Evolutionary conservation across 495 filamentous ascomycete genomes (phyloP).

Genomic region (Neurospora cerealis): DNA sequence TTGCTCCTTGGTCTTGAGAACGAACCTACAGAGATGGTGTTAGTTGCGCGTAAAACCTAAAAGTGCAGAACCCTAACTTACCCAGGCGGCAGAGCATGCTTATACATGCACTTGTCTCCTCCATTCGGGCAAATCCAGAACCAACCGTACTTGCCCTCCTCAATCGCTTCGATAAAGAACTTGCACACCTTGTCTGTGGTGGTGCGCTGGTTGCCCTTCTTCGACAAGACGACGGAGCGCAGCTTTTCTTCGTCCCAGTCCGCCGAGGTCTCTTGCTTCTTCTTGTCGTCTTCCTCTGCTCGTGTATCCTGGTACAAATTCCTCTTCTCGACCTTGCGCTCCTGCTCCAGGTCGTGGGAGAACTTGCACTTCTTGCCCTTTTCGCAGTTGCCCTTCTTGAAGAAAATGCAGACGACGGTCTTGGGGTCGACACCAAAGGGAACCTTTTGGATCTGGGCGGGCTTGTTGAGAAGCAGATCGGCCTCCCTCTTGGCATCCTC

Average conservation of each 20-base stretch:
- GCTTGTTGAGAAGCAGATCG: conserved; percentile 80
- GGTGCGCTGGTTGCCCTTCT: conserved; percentile 93
- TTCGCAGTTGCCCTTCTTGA: conserved; percentile 92
- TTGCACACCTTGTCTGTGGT: conserved; percentile 99
- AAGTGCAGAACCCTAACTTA: conserved; percentile 32
- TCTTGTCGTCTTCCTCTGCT: conserved; percentile 62
- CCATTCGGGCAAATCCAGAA: conserved; percentile 98
- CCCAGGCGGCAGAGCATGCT: conserved; percentile 88
- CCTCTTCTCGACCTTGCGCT: conserved; percentile 87
- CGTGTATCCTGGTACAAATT: conserved; percentile 83
- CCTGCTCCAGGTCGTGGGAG: conserved; percentile 78
- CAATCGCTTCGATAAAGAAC: conserved; percentile 94
- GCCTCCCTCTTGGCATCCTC: conserved; percentile 72
- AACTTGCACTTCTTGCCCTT: conserved; percentile 99
- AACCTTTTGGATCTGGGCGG: conserved; percentile 90
- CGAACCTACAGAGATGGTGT: conserved; percentile 49
- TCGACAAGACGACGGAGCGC: conserved; percentile 78
- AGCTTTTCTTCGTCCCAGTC: conserved; percentile 98
- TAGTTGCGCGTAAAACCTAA: conserved; percentile 15
- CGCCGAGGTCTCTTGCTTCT: conserved; percentile 86
- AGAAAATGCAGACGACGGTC: conserved; percentile 93
- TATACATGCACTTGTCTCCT: conserved; percentile 97
- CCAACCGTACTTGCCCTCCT: conserved; percentile 98
- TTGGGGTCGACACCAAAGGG: conserved; percentile 97
- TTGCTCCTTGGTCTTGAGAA: conserved; percentile 97